Conservation (phyloP, 495 filamentous ascomycete genomes). For the Neurospora sublineolata region DNA sequence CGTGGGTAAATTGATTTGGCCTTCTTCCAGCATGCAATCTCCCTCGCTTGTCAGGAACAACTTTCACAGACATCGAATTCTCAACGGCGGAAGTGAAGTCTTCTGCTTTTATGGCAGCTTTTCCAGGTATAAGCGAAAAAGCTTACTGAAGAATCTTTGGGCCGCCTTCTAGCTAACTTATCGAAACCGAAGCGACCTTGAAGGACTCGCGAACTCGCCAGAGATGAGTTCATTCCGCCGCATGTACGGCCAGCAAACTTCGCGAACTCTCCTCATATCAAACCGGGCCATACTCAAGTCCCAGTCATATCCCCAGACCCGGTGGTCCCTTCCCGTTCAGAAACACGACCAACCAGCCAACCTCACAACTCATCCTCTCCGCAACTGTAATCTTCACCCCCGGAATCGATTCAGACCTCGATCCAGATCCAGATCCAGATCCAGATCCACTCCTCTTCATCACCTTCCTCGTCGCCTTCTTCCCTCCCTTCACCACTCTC, state of each 20-base stretch:
- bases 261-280: too few species aligned
- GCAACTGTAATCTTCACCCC: conserved; percentile 20
- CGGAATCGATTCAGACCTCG: conserved; percentile 3
- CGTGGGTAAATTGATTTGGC: background rate
- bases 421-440: background rate
- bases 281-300: too few species aligned
- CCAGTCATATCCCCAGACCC: too few species aligned
- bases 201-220: too few species aligned
- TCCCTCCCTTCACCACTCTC: background rate
- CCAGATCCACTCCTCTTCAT: conserved; percentile 7
- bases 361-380: conserved; percentile 22
- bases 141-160: background rate
- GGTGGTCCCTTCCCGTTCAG: background rate
- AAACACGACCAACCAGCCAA: background rate
- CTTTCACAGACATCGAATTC: background rate
- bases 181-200: background rate
- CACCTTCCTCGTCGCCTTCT: conserved; percentile 14
- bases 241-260: too few species aligned
- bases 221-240: too few species aligned
- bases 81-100: background rate
- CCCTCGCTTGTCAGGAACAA: background rate
- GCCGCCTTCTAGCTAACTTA: background rate
- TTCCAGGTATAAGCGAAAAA: background rate
- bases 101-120: background rate
- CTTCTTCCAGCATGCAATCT: background rate